These are phyloP conservation scores for Clonostachys rhizophaga DNA, from an alignment of 2,329 filamentous ascomycete species.

Conservation along the genomic window DNA sequence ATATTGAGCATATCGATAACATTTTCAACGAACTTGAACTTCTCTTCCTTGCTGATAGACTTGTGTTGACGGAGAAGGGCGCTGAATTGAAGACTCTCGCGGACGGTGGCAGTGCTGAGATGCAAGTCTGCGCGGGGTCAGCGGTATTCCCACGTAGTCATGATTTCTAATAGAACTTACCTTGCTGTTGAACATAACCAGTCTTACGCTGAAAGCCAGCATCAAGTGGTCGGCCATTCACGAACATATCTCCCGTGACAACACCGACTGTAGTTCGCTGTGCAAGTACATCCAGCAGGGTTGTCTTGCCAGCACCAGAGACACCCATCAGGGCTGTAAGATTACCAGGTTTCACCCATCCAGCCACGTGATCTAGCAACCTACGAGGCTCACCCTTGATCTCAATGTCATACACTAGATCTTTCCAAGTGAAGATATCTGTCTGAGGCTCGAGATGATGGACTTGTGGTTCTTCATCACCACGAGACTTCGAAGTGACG, in stretches of 20 bases:
- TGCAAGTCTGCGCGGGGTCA: conserved; percentile 40
- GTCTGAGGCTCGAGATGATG: conserved; percentile 34
- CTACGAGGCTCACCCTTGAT: conserved; percentile 71
- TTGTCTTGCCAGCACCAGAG: conserved; percentile 39
- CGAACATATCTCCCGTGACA: conserved; percentile 61
- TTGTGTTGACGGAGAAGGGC: conserved; percentile 54
- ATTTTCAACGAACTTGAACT: conserved; percentile 57
- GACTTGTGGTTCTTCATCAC: conserved; percentile 10
- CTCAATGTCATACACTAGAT: conserved; percentile 52
- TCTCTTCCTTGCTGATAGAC: conserved; percentile 48
- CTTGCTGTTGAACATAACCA: conserved; percentile 65
- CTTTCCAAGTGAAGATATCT: conserved; percentile 70
- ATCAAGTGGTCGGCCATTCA: conserved; percentile 54
- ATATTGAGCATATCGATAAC: conserved; percentile 64
- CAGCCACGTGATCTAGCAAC: conserved; percentile 73
- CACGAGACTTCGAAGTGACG: conserved; percentile 1
- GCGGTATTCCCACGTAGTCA: background rate
- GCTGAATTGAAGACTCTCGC: conserved; percentile 49
- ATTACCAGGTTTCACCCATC: conserved; percentile 87
- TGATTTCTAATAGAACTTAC: conserved; percentile 11
- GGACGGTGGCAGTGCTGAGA: conserved; percentile 48
- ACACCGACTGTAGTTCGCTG: conserved; percentile 55
- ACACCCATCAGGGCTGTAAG: conserved; percentile 74
- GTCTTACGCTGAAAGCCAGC: conserved; percentile 59
- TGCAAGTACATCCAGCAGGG: conserved; percentile 33